phyloP scores from a whole-genome alignment of 257 asterid genomes.

The Datura wrightii region DNA sequence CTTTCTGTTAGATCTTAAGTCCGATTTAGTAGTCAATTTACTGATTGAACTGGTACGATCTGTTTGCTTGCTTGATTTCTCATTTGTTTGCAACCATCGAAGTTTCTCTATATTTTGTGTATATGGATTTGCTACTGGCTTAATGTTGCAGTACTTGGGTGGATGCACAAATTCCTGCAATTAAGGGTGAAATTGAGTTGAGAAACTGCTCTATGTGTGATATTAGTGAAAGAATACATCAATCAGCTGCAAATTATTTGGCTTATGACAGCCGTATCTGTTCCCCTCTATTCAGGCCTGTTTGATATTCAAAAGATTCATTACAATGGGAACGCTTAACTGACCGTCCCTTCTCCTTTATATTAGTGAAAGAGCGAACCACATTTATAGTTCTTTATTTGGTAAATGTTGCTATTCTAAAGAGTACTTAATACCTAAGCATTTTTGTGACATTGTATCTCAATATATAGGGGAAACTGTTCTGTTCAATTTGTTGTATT shows the following conservation, averaged over 20 bases:
- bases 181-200: not conserved
- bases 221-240: not conserved
- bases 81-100: not conserved
- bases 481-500: slow-evolving; percentile 13
- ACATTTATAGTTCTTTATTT: not conserved
- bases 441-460: not conserved
- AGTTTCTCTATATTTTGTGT: not conserved
- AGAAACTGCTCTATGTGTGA: not conserved
- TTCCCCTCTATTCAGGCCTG: not conserved
- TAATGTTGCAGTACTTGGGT: not conserved
- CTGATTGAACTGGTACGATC: not conserved
- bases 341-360: not conserved
- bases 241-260: not conserved
- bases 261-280: not conserved
- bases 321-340: not conserved
- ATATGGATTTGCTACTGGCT: not conserved
- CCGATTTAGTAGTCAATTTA: not conserved
- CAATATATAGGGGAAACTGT: not conserved
- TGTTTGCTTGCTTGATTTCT: not conserved
- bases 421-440: not conserved
- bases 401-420: not conserved
- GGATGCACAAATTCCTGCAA: not conserved
- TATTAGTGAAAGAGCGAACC: not conserved
- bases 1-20: not conserved
- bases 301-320: not conserved